Evolutionary conservation across 2,329 filamentous ascomycete genomes (phyloP).

Genomic region (Penicillium concentricum): DNA sequence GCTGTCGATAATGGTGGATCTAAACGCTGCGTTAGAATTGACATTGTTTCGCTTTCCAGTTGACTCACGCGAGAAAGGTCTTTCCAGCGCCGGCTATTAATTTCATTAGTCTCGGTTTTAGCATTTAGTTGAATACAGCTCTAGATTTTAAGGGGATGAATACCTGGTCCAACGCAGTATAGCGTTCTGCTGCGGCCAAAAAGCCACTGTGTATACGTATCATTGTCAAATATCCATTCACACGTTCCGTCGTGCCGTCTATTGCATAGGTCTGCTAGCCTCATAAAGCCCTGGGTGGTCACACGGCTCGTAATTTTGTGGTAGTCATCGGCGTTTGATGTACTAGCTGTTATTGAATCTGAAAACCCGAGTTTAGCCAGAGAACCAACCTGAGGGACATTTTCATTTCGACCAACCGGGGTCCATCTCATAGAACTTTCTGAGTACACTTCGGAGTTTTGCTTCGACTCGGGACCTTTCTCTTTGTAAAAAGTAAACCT

Average conservation of each 20-base stretch:
- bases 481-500: neutral
- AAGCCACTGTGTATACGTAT: slow-evolving; percentile 27
- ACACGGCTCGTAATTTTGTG: slow-evolving; percentile 20
- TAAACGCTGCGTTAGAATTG: slow-evolving; percentile 1
- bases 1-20: slow-evolving; percentile 28
- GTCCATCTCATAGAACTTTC: slow-evolving; percentile 6
- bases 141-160: slow-evolving; percentile 1
- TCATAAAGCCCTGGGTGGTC: slow-evolving; percentile 25
- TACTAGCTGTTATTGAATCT: slow-evolving; percentile 6
- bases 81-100: slow-evolving; percentile 31
- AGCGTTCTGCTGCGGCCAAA: slow-evolving; percentile 26
- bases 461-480: neutral
- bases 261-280: slow-evolving; percentile 30
- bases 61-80: slow-evolving; percentile 32
- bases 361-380: neutral
- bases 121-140: too few species aligned
- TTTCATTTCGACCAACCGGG: neutral
- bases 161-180: slow-evolving; percentile 30
- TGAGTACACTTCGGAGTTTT: slow-evolving; percentile 2
- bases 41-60: neutral
- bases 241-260: slow-evolving; percentile 26
- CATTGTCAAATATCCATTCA: slow-evolving; percentile 29
- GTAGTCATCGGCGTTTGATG: slow-evolving; percentile 8
- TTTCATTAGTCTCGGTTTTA: neutral
- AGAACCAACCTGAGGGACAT: neutral